These are phyloP conservation scores for Rhodotorula sphaerocarpa DNA, from an alignment of 768 basidiomycete species.

Conservation along the genomic window DNA sequence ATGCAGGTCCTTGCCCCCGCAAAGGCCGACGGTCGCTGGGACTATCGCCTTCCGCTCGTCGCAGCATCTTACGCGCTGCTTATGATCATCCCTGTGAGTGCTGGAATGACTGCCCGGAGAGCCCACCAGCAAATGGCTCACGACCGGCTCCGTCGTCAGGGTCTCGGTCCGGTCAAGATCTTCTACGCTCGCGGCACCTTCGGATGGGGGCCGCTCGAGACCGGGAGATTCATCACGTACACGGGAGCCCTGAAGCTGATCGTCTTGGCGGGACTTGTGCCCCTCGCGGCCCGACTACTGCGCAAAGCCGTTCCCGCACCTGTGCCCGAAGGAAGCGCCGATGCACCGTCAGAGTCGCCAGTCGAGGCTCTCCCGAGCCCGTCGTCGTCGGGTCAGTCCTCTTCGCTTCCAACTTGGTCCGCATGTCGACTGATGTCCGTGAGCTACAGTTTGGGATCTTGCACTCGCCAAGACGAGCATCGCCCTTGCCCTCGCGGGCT, in stretches of 20 bases:
- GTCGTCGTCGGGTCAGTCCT: too few relatives aligned
- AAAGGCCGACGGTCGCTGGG: neutral
- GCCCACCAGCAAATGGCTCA: neutral
- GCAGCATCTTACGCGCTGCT: conserved; percentile 1
- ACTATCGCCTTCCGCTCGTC: conserved; percentile 9
- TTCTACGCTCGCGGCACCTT: conserved; percentile 18
- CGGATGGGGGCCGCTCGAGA: conserved; percentile 10
- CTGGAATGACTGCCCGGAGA: neutral
- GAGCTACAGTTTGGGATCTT: conserved; percentile 13
- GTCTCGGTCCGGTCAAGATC: conserved; percentile 9
- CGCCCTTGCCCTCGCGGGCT: conserved; percentile 5
- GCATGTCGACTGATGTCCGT: too few relatives aligned
- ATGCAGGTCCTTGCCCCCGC: conserved; percentile 7
- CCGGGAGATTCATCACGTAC: conserved; percentile 13
- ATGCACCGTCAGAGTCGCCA: too few relatives aligned
- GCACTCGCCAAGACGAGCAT: neutral
- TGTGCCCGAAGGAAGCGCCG: too few relatives aligned
- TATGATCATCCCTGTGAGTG: conserved; percentile 14
- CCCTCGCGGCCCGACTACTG: neutral
- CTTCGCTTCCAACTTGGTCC: too few relatives aligned
- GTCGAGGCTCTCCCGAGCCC: too few relatives aligned
- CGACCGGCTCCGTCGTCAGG: neutral
- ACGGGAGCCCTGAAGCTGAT: neutral
- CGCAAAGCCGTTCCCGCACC: neutral
- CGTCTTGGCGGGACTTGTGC: conserved; percentile 9